phyloP scores from a whole-genome alignment of 495 filamentous ascomycete genomes.

The Oleoguttula mirabilis region DNA sequence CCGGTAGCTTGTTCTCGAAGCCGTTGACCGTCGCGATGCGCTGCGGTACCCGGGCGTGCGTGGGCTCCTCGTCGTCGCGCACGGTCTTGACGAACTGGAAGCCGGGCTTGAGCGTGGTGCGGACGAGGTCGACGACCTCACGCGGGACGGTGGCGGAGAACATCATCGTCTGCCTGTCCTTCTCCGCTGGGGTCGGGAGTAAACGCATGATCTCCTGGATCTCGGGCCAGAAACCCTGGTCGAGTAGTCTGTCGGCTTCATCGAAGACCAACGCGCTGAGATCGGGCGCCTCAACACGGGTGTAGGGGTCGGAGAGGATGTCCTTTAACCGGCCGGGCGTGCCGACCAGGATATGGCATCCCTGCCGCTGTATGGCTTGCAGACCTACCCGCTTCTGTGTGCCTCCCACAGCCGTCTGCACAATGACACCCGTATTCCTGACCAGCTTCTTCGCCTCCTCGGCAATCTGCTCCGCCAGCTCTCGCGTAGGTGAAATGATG shows the following conservation, averaged over 20 bases:
- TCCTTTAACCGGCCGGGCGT: slow-evolving; percentile 86
- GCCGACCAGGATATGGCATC: slow-evolving; percentile 82
- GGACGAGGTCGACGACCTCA: slow-evolving; percentile 70
- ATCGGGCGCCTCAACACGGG: slow-evolving; percentile 57
- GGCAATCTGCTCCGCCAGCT: slow-evolving; percentile 90
- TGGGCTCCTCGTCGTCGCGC: slow-evolving; percentile 62
- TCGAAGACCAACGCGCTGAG: slow-evolving; percentile 78
- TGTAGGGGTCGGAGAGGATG: slow-evolving; percentile 56
- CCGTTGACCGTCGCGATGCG: slow-evolving; percentile 50
- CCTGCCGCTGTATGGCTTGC: slow-evolving; percentile 48
- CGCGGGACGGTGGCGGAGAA: slow-evolving; percentile 85
- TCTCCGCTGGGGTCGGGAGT: slow-evolving; percentile 49
- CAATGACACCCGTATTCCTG: slow-evolving; percentile 51
- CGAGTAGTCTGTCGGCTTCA: slow-evolving; percentile 85
- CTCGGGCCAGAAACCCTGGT: slow-evolving; percentile 75
- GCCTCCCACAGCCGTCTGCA: slow-evolving; percentile 84
- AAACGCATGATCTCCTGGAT: slow-evolving; percentile 54
- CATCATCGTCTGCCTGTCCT: slow-evolving; percentile 76
- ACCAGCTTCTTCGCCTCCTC: slow-evolving; percentile 66
- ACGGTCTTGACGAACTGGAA: slow-evolving; percentile 82
- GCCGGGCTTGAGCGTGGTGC: slow-evolving; percentile 51
- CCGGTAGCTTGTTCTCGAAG: slow-evolving; percentile 64
- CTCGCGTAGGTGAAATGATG: slow-evolving; percentile 86
- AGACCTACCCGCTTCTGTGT: slow-evolving; percentile 58
- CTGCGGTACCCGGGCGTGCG: slow-evolving; percentile 75